Conservation (phyloP, 805 yeast genomes). For the Myxozyma neglecta region DNA sequence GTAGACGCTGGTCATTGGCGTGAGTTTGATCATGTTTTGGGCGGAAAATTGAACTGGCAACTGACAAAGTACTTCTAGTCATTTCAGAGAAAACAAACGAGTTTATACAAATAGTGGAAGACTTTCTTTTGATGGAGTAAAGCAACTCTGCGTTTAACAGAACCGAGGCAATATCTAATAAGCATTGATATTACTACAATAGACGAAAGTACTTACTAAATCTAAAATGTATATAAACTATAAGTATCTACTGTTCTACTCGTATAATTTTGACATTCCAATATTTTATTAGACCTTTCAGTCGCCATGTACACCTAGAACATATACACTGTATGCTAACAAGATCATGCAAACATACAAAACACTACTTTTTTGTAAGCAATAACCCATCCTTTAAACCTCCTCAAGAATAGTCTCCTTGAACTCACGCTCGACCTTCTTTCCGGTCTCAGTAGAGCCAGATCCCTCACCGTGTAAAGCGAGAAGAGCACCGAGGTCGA, state of each 20-base stretch:
- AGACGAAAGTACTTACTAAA: not conserved
- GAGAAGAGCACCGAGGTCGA: conserved; percentile 94
- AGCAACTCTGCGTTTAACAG: not conserved
- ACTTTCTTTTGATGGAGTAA: conserved; percentile 48
- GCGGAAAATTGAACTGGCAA: not conserved
- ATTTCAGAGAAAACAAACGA: conserved; percentile 82
- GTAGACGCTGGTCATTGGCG: conserved; percentile 88
- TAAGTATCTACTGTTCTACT: not conserved
- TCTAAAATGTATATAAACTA: not conserved
- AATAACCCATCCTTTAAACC: conserved; percentile 57
- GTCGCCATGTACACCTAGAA: conserved; percentile 21
- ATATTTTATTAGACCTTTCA: conserved; percentile 17
- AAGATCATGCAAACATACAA: conserved; percentile 13
- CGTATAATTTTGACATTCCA: conserved; percentile 6
- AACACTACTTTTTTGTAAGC: conserved; percentile 2
- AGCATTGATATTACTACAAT: not conserved
- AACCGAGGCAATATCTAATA: not conserved
- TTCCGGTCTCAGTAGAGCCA: conserved; percentile 92
- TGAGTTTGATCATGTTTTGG: conserved; percentile 35
- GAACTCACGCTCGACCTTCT: conserved; percentile 92
- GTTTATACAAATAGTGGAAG: conserved; percentile 61
- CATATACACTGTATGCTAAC: conserved; percentile 11
- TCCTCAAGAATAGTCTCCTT: conserved; percentile 98
- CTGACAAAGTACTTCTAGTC: conserved; percentile 37
- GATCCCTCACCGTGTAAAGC: conserved; percentile 96